Conservation (phyloP, 441 rosid species). For the Daphne laureola region DNA sequence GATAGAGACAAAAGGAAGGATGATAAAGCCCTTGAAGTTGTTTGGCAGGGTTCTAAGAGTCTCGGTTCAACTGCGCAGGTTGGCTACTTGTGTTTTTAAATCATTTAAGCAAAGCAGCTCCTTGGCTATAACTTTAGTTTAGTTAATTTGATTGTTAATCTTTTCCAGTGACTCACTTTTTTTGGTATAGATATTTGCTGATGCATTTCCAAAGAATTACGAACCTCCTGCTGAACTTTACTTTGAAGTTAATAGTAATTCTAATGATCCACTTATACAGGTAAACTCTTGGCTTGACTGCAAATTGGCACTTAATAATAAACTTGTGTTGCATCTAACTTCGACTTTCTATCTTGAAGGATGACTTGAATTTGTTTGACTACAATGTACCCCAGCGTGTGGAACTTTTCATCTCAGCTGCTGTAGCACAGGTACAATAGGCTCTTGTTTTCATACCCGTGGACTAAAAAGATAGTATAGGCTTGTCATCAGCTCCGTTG, state of each 20-base stretch:
- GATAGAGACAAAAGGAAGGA: slow-evolving; percentile 40
- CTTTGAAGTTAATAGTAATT: slow-evolving; percentile 39
- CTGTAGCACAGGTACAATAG: slow-evolving; percentile 37
- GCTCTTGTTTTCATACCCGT: too few relatives aligned
- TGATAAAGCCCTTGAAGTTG: slow-evolving; percentile 42
- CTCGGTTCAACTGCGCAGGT: slow-evolving; percentile 54
- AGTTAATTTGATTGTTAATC: not conserved
- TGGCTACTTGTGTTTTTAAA: slow-evolving; percentile 6
- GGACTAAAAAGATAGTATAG: not conserved
- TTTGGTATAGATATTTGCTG: slow-evolving; percentile 38
- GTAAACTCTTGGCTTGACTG: slow-evolving; percentile 18
- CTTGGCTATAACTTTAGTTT: not conserved
- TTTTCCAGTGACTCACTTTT: slow-evolving; percentile 7
- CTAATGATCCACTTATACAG: slow-evolving; percentile 34
- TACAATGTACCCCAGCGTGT: slow-evolving; percentile 44
- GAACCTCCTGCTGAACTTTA: slow-evolving; percentile 45
- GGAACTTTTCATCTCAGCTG: slow-evolving; percentile 36
- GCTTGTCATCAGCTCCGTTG: slow-evolving; percentile 9
- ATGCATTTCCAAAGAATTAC: slow-evolving; percentile 44
- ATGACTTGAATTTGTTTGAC: slow-evolving; percentile 35
- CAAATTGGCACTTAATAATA: slow-evolving; percentile 1
- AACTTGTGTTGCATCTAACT: slow-evolving; percentile 7
- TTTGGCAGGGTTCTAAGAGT: slow-evolving; percentile 48
- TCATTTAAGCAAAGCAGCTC: not conserved
- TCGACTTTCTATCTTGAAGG: slow-evolving; percentile 26